Base-by-base conservation (phyloP, 2,329 filamentous ascomycete species). In the Trichophyton rubrum region DNA sequence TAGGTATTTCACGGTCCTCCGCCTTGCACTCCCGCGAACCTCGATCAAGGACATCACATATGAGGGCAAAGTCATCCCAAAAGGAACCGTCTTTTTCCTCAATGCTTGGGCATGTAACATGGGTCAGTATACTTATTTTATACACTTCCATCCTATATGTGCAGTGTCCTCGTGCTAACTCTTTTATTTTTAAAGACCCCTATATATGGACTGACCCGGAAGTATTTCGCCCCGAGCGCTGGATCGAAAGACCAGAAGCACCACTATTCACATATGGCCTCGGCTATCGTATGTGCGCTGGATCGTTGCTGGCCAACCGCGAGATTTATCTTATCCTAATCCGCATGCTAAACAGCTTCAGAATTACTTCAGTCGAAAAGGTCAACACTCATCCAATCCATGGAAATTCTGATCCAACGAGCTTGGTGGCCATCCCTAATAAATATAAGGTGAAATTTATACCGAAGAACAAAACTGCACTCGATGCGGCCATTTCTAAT, bases 31-130 rank as follows among this genome's bases (percentile, higher is more conserved):
- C 1, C 85, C 85, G 0, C 78, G 84, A 8, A 81, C 80, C 0
- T 84, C 83, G 0, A 80, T 85, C 60, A 81, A 79, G 64, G 82
- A 85, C 59, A 75, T 87, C 2, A 71, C 74, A 0, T 86, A 85
- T 61, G 71, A 84, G 8, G 82, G 79, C 17, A 77, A 78, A 35
- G 68, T 78, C 4, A 84, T 87, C 45, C 84, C 85, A 0, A 80
- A 80, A 51, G 83, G 83, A 0, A 85, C 82, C 1, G 80, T 85
- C 0, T 77, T 86, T 40, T 87, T 85, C 68, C 72, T 87, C 27
- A 87, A 87, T 61, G 81, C 83, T 0, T 86, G 83, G 84, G 83
- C 83, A 2, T 86, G 84, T 66, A 86, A 87, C 63, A 85, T 85
- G 81, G 83, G 82, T 83, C 72, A 67, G 76, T 70, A 11, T 9